phyloP scores from a whole-genome alignment of 345 rosid genomes.

The Citrus maxima region DNA sequence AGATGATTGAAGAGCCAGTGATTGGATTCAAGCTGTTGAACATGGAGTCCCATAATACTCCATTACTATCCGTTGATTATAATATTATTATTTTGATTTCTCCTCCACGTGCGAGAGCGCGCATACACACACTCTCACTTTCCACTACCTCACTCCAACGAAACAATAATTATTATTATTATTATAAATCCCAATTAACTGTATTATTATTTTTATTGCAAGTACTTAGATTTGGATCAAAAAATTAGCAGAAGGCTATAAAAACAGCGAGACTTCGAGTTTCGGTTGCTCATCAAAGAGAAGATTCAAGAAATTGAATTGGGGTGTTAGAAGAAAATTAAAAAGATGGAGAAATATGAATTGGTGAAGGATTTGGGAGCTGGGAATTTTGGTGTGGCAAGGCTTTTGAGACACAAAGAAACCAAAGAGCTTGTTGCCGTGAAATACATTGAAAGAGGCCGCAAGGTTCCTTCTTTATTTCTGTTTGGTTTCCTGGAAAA shows the following conservation, averaged over 20 bases:
- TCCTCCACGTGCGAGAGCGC: slow-evolving; percentile 16
- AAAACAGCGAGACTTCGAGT: neutral
- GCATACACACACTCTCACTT: neutral
- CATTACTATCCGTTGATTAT: neutral
- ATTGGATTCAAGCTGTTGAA: slow-evolving; percentile 25
- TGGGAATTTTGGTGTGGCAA: slow-evolving; percentile 89
- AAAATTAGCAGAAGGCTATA: neutral
- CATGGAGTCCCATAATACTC: slow-evolving; percentile 15
- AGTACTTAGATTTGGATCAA: neutral
- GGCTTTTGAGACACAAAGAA: slow-evolving; percentile 73
- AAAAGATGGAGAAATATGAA: slow-evolving; percentile 71
- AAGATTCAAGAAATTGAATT: neutral
- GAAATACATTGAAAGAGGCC: slow-evolving; percentile 91
- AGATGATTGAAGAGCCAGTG: slow-evolving; percentile 1
- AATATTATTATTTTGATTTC: neutral
- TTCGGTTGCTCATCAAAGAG: neutral
- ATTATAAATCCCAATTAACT: neutral
- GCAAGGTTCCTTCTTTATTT: slow-evolving; percentile 41
- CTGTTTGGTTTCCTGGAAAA: neutral
- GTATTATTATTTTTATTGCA: neutral
- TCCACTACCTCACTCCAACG: neutral
- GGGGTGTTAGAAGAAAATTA: neutral
- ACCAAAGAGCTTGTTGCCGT: slow-evolving; percentile 87
- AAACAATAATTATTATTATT: neutral
- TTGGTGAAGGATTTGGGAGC: slow-evolving; percentile 80